These are phyloP conservation scores for Penicillium frequentans DNA, from an alignment of 2,329 filamentous ascomycete species.

Conservation along the genomic window DNA sequence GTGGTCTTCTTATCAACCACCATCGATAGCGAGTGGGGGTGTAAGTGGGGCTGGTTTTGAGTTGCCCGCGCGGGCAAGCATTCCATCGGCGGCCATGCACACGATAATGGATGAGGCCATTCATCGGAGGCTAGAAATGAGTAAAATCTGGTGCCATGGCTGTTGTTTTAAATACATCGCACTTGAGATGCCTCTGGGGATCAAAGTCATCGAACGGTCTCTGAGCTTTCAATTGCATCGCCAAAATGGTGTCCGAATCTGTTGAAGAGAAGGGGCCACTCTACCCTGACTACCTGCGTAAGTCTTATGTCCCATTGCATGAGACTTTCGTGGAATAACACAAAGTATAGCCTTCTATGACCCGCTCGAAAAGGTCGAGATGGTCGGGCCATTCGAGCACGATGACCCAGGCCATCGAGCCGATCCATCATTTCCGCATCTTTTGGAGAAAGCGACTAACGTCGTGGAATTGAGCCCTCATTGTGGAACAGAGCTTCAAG, in stretches of 20 bases:
- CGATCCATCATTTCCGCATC: not conserved
- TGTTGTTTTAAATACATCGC: no score
- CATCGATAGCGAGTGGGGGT: no score
- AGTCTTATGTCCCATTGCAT: not conserved
- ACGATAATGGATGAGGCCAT: no score
- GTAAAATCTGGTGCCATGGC: no score
- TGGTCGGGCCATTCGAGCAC: not conserved
- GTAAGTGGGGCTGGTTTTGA: not conserved
- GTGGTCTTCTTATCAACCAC: no score
- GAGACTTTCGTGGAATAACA: not conserved
- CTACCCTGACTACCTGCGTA: slow-evolving; percentile 1
- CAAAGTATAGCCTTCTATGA: not conserved
- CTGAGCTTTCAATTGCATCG: no score
- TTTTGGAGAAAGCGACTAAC: not conserved
- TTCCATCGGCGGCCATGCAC: no score
- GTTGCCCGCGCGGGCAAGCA: slow-evolving; percentile 1
- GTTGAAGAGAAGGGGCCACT: not conserved
- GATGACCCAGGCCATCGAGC: not conserved
- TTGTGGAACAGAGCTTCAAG: not conserved
- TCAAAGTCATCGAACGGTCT: no score
- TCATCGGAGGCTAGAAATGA: no score
- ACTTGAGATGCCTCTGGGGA: no score
- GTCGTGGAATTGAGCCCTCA: not conserved
- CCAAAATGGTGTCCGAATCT: not conserved
- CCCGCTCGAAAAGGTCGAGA: not conserved